A percentile compares a stretch with the other conserved stretches of the same genome.
Conservation (phyloP, 495 filamentous ascomycete species). For the Astrocystis sublimbata region DNA sequence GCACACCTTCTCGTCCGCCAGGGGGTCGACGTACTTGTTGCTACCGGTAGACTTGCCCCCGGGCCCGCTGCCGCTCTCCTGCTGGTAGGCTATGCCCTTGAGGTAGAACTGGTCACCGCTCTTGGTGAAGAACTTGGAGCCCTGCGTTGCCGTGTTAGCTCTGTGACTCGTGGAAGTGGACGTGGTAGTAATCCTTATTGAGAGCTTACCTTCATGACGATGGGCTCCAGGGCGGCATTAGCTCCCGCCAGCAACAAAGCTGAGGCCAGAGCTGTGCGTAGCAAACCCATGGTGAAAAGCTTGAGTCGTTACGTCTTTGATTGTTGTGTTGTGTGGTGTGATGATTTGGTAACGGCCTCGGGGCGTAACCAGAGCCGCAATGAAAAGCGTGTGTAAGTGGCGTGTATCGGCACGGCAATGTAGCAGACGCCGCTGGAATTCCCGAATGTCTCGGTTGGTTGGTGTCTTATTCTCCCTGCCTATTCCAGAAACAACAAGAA, state of each 20-base stretch:
- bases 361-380: background rate
- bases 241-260: slow-evolving; percentile 49
- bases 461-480: background rate
- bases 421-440: background rate
- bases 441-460: background rate
- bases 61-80: slow-evolving; percentile 48
- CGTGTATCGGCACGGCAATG: background rate
- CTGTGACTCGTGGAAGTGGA: too few relatives aligned
- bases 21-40: slow-evolving; percentile 61
- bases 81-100: slow-evolving; percentile 86
- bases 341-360: background rate
- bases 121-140: slow-evolving; percentile 64
- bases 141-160: slow-evolving; percentile 28
- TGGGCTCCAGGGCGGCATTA: slow-evolving; percentile 63
- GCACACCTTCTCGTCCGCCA: slow-evolving; percentile 69
- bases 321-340: background rate
- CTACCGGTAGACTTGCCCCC: slow-evolving; percentile 38
- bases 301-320: background rate
- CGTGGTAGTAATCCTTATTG: background rate
- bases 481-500: background rate
- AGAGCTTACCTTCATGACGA: slow-evolving; percentile 62
- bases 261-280: slow-evolving; percentile 44
- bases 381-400: background rate
- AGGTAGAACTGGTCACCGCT: slow-evolving; percentile 81
- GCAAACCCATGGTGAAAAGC: slow-evolving; percentile 35